Conservation (phyloP, 192 early-diverging fungal species). For the Coemansia sp. region DNA sequence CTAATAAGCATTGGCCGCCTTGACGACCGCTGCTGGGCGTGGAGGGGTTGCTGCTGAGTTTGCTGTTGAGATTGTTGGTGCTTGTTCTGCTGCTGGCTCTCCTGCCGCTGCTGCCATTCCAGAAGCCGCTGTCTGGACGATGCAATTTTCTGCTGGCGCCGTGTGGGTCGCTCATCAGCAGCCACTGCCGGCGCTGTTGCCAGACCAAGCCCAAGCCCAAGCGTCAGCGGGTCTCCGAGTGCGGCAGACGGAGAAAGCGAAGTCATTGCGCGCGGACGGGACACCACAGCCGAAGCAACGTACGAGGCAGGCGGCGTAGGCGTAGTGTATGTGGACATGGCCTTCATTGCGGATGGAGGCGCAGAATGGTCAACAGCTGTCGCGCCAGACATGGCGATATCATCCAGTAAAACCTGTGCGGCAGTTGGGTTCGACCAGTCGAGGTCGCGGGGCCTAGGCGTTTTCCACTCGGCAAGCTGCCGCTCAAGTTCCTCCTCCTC, state of each 20-base stretch:
- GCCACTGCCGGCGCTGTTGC: neutral
- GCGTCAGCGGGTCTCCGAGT: neutral
- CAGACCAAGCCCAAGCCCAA: neutral
- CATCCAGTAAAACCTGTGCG: conserved; percentile 11
- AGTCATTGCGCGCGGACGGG: conserved; percentile 6
- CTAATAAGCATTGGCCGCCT: conserved; percentile 44
- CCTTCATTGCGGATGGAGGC: neutral
- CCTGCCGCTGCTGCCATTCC: conserved; percentile 8
- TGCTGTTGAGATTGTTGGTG: neutral
- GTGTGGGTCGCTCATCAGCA: conserved; percentile 4
- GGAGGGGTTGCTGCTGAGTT: neutral
- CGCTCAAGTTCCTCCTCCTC: conserved; percentile 40
- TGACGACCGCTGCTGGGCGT: neutral
- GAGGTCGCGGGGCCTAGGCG: conserved; percentile 31
- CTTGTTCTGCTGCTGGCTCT: neutral
- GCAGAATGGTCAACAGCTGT: conserved; percentile 34
- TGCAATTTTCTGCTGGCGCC: conserved; percentile 12
- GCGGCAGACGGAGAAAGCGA: neutral
- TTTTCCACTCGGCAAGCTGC: conserved; percentile 41
- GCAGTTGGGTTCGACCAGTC: conserved; percentile 26
- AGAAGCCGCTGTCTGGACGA: neutral
- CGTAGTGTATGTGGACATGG: conserved; percentile 12
- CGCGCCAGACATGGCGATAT: conserved; percentile 44
- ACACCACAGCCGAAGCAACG: neutral
- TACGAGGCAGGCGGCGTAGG: neutral